Base-by-base conservation (phyloP, 805 yeast genomes). In the Lipomyces sp. region DNA sequence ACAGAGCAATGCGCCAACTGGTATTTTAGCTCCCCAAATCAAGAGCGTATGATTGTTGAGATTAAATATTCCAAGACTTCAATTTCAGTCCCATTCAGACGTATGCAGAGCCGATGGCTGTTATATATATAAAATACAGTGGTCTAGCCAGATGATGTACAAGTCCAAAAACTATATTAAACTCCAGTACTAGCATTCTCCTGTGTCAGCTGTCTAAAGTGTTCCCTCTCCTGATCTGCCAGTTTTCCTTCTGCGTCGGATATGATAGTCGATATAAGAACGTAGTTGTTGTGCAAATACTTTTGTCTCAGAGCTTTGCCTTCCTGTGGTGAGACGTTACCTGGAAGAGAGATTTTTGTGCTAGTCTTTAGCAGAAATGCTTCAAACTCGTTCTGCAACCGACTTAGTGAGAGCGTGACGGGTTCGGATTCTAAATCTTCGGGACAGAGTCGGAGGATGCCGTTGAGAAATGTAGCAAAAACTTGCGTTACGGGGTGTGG, bases 321-420 rank as follows among this genome's bases (percentile, higher is more conserved):
- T 77, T 81, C 3, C 75, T 64, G 46, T 70, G 74, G 45, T 70
- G 62, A 46, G 66, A 70, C 7, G 62, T 49, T 2, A 68, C 68
- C 34, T n/a, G 68, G 50, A 11, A 31, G 18, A 6, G 47, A 10
- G 43, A 73, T 69, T 16, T 52, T 51, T 5, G 70, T 73, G 58
- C 87, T 79, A 46, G 88, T 67, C 61, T 83, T 87, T 2, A 93
- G 86, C 65, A 90, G 68, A 1, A 81, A 75, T 21, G 80, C 80
- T 64, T 93, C 98, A 64, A 81, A 90, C 56, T 86, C 96, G 61
- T 80, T 82, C 48, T 91, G 72, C 33, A 91, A 68, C 48, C 96
- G 74, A 3, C 73, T 74, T 5, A 91, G 74, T 1, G 89, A 81
- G 55, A 77, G 80, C 37, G 79, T 79, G 6, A 91, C 70, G 1